A percentile compares a stretch with the other conserved stretches of the same genome.
These are phyloP conservation scores for Colletotrichum salicis DNA, from an alignment of 2,329 filamentous ascomycete genomes.

Conservation along the genomic window DNA sequence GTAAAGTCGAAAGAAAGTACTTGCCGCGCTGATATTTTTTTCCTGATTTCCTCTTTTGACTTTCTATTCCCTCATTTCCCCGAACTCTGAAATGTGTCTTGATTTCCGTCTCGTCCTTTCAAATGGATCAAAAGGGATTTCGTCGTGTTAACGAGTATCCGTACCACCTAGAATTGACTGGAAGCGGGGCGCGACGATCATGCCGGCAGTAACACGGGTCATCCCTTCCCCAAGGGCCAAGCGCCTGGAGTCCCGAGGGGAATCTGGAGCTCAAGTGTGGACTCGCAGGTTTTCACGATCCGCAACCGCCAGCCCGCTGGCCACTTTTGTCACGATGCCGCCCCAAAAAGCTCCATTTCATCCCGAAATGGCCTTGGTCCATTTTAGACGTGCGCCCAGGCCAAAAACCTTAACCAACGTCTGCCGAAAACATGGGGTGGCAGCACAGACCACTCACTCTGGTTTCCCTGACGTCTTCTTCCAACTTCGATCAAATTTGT, in stretches of 20 bases:
- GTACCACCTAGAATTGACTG: neutral
- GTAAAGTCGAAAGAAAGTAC: neutral
- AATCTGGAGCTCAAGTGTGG: neutral
- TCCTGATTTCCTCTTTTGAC: neutral
- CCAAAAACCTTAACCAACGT: constrained; percentile 5
- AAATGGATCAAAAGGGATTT: neutral
- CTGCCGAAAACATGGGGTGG: neutral
- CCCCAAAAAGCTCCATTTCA: neutral
- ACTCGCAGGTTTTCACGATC: neutral
- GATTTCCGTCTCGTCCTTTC: neutral
- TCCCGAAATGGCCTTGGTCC: constrained; percentile 2
- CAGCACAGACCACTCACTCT: constrained; percentile 10
- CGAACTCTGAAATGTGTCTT: neutral
- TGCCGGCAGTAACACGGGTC: neutral
- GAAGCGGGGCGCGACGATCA: neutral
- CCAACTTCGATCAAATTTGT: neutral
- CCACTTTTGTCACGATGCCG: constrained; percentile 3
- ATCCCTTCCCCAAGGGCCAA: neutral
- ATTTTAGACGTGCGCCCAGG: constrained; percentile 7
- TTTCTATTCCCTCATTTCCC: neutral
- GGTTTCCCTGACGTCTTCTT: neutral
- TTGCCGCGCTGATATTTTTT: neutral
- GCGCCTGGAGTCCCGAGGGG: constrained; percentile 2
- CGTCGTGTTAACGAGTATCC: neutral
- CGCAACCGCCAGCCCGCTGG: neutral